Evolutionary conservation across 345 rosid genomes (phyloP), one percentile per base, ranked within the genome.

Genomic region (Bretschneidera sinensis): DNA sequence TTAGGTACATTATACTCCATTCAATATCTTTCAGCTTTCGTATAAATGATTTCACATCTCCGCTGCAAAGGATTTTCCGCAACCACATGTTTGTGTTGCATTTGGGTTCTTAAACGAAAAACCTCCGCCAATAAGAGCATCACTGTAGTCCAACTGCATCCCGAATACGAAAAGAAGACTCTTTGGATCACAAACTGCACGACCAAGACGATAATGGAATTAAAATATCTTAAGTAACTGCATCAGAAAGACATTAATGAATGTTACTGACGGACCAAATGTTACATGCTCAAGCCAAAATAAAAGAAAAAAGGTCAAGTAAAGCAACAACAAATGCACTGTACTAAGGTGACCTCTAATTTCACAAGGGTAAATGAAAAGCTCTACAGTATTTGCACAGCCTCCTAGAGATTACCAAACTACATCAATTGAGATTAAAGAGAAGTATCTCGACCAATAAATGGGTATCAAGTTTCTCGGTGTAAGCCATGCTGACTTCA

Each of bases 131-230:
- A 92, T 92, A 20, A 92, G 88, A 60, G 98, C 96, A 56, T 89
- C 81, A 9, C 97, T 92, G 79, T 89, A 87, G 75, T 92, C 98
- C 63, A 92, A 72, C 68, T 89, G 97, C 98, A 92, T 89, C n/a
- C 97, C 98, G 11, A 74, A 92, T 45, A 92, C 19, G 72, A 87
- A 92, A 14, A 92, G 98, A 54, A 92, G 94, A 81, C 98, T 92
- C 83, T 92, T 92, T 0, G 98, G 97, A 86, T 92, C 98, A 76
- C 94, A 87, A 63, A 92, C 98, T 92, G 92, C 85, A 78, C 70
- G 61, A 68, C 19, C 35, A 65, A 58, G 20, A 1, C 17, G 43
- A 24, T 24, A 28, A 17, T 6, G 48, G 18, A 34, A 45, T 31
- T 13, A 17, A 55, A 10, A 58, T 3, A 35, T 67, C 22, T 51